Percentiles rank a stretch among this genome's conserved stretches.
These are phyloP conservation scores for Trametes cinnabarina DNA, from an alignment of 768 basidiomycete species.

Conservation along the genomic window DNA sequence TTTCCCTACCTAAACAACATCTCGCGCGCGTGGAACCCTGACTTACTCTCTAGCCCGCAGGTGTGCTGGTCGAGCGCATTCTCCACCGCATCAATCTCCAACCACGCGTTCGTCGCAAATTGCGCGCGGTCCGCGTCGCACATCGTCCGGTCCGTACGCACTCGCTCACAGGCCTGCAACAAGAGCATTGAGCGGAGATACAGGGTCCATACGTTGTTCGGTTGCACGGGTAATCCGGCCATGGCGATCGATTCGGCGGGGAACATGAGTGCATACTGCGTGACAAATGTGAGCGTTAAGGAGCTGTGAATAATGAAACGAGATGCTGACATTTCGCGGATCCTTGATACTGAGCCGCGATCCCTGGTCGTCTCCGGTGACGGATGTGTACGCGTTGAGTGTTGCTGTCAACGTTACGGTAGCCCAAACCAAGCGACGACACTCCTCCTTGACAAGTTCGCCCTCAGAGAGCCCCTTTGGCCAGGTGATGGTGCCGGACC, in stretches of 20 bases:
- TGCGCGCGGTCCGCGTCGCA: constrained; percentile 52
- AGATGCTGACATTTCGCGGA: neutral
- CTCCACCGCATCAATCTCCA: constrained; percentile 67
- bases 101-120: constrained; percentile 67
- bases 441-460: constrained; percentile 68
- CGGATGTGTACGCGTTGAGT: constrained; percentile 55
- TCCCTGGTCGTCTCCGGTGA: constrained; percentile 29
- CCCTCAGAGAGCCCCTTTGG: constrained; percentile 39
- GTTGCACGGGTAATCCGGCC: constrained; percentile 34
- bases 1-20: constrained; percentile 69
- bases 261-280: constrained; percentile 65
- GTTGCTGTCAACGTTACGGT: constrained; percentile 60
- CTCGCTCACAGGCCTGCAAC: constrained; percentile 68
- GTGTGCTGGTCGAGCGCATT: constrained; percentile 58
- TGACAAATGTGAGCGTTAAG: neutral
- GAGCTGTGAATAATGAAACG: too few relatives aligned
- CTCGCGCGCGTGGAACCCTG: constrained; percentile 70
- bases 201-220: constrained; percentile 77
- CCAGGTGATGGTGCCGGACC: constrained; percentile 66
- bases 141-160: constrained; percentile 43
- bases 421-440: constrained; percentile 72
- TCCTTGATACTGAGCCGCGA: constrained; percentile 7
- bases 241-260: constrained; percentile 57
- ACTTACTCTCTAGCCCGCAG: constrained; percentile 61
- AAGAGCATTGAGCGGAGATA: constrained; percentile 65